Evolutionary conservation across 768 basidiomycete species (phyloP).

Genomic region (Leucocoprinus sp.): DNA sequence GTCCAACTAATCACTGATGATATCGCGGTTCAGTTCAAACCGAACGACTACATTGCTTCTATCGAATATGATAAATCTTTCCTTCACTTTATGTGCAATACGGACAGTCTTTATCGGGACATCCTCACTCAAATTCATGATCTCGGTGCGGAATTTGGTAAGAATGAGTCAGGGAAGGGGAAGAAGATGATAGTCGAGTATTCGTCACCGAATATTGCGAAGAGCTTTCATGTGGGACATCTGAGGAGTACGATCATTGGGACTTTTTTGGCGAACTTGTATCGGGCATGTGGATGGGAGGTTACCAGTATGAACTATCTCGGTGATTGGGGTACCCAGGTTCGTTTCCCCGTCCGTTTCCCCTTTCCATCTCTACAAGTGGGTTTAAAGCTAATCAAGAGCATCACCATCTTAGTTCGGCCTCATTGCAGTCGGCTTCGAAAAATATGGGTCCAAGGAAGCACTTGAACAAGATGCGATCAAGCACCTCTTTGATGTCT

Average conservation of each 20-base stretch:
- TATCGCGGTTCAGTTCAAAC: slow-evolving; percentile 56
- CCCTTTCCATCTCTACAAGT: neutral
- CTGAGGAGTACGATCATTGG: slow-evolving; percentile 98
- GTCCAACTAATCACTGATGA: neutral
- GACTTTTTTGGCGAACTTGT: slow-evolving; percentile 85
- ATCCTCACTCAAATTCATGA: slow-evolving; percentile 68
- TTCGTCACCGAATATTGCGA: slow-evolving; percentile 96
- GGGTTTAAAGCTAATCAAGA: too few relatives aligned
- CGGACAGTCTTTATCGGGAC: slow-evolving; percentile 50
- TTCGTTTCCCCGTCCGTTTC: slow-evolving; percentile 23
- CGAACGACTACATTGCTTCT: slow-evolving; percentile 71
- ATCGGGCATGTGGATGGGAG: slow-evolving; percentile 89
- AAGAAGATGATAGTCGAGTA: slow-evolving; percentile 87
- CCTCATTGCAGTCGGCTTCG: slow-evolving; percentile 25
- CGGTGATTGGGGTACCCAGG: slow-evolving; percentile 98
- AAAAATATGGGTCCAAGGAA: slow-evolving; percentile 83
- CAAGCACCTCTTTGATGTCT: slow-evolving; percentile 90
- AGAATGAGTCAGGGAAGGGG: slow-evolving; percentile 65
- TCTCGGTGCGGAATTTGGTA: slow-evolving; percentile 64
- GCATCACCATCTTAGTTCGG: neutral
- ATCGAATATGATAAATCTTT: slow-evolving; percentile 36
- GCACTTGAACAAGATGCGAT: slow-evolving; percentile 83
- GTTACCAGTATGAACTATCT: slow-evolving; percentile 91
- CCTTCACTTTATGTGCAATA: slow-evolving; percentile 33
- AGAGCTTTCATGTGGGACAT: slow-evolving; percentile 97